These are phyloP conservation scores for Kodamaea jinghongensis DNA, from an alignment of 805 yeast genomes.

Conservation along the genomic window DNA sequence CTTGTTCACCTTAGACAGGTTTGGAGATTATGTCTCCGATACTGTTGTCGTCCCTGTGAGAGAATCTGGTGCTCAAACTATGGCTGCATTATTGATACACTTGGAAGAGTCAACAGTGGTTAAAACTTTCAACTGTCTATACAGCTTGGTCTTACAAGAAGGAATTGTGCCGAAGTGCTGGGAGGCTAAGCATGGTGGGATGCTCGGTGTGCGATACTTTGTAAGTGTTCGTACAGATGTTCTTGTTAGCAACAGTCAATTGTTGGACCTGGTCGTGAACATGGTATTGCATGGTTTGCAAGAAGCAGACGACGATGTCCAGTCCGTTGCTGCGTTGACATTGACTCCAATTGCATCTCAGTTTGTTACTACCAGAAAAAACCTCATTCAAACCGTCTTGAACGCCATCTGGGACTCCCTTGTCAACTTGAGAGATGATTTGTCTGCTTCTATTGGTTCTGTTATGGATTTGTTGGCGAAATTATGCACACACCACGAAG, in stretches of 20 bases:
- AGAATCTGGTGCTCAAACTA: conserved; percentile 92
- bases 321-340: conserved; percentile 94
- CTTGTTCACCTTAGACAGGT: conserved; percentile 86
- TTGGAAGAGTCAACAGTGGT: conserved; percentile 57
- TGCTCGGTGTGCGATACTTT: conserved; percentile 87
- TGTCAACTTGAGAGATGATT: conserved; percentile 81
- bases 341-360: conserved; percentile 86
- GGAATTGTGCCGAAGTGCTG: conserved; percentile 59
- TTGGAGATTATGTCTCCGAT: conserved; percentile 96
- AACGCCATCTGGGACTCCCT: conserved; percentile 89
- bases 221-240: conserved; percentile 86
- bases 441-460: conserved; percentile 92
- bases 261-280: conserved; percentile 68
- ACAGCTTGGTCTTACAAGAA: conserved; percentile 68
- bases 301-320: conserved; percentile 89
- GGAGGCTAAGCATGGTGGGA: conserved; percentile 99
- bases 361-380: conserved; percentile 65
- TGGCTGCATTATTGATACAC: conserved; percentile 85
- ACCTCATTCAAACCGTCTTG: conserved; percentile 46
- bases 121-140: conserved; percentile 62
- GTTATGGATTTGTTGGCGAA: conserved; percentile 92
- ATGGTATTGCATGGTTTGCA: conserved; percentile 84
- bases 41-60: conserved; percentile 98
- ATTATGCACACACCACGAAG: conserved; percentile 77
- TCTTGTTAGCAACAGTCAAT: conserved; percentile 53